Conservation (phyloP, 2,329 filamentous ascomycete genomes). For the Clonostachys byssicola region DNA sequence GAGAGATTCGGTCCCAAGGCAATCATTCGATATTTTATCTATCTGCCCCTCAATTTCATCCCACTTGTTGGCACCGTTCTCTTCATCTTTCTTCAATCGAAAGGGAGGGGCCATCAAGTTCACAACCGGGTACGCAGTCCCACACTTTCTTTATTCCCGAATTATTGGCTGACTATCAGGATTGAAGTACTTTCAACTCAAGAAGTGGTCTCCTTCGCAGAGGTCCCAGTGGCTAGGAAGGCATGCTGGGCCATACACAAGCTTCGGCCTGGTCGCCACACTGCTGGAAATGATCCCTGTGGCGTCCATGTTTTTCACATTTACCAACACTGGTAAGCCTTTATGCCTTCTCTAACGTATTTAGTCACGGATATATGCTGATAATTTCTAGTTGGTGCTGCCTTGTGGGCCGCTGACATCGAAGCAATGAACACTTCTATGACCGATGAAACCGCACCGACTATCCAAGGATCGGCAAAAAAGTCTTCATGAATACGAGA, state of each 20-base stretch:
- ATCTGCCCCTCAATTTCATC: conserved; percentile 89
- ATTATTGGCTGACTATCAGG: not conserved
- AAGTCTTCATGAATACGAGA: not conserved
- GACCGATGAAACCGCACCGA: conserved; percentile 45
- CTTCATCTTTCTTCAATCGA: conserved; percentile 75
- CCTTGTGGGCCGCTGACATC: conserved; percentile 89
- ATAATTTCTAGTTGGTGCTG: conserved; percentile 65
- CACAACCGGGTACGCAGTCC: conserved; percentile 5
- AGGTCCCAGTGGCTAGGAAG: conserved; percentile 65
- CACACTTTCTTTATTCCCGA: not conserved
- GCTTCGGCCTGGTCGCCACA: conserved; percentile 71
- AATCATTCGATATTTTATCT: conserved; percentile 75
- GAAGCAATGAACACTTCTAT: conserved; percentile 53
- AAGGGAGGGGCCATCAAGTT: conserved; percentile 6
- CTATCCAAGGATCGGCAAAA: conserved; percentile 29
- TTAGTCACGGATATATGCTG: not conserved
- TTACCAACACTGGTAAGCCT: conserved; percentile 71
- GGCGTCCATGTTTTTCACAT: conserved; percentile 77
- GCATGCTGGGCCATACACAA: conserved; percentile 75
- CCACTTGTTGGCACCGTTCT: conserved; percentile 80
- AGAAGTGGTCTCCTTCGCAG: conserved; percentile 68
- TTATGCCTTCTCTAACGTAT: no score
- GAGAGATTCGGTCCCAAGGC: conserved; percentile 54
- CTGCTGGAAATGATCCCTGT: conserved; percentile 83
- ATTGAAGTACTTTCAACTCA: conserved; percentile 81